Evolutionary conservation across 176 grass and related monocot species (phyloP).

Genomic region (Urochloa ruziziensis): DNA sequence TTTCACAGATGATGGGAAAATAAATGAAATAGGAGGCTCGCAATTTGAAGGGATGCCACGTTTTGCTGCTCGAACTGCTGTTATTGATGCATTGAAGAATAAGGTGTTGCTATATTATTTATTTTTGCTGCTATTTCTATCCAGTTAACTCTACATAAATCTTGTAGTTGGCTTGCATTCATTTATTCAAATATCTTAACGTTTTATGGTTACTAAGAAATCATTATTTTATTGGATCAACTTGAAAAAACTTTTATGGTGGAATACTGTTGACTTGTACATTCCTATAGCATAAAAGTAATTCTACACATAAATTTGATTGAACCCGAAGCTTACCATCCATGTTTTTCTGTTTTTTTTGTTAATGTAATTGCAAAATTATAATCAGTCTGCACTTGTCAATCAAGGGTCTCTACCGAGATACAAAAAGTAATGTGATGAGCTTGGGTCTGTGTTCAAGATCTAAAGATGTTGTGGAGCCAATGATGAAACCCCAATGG

Average conservation of each 20-base stretch:
- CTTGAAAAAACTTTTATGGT: background rate
- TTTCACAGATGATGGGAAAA: constrained; percentile 81
- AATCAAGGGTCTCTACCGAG: constrained; percentile 69
- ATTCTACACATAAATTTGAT: background rate
- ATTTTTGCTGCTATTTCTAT: background rate
- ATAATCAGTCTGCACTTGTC: constrained; percentile 18
- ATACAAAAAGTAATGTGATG: constrained; percentile 77
- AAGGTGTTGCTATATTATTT: constrained; percentile 45
- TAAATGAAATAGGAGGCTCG: constrained; percentile 68
- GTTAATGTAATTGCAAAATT: constrained; percentile 14
- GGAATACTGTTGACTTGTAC: background rate
- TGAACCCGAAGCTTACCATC: background rate
- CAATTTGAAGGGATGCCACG: constrained; percentile 79
- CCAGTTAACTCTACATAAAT: background rate
- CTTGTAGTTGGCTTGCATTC: background rate
- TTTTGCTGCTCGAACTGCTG: constrained; percentile 60
- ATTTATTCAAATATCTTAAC: background rate
- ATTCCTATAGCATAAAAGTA: background rate
- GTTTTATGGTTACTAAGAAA: background rate
- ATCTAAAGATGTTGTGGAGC: constrained; percentile 77
- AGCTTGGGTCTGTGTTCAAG: constrained; percentile 80
- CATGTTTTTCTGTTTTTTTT: constrained; percentile 11
- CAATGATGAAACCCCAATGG: constrained; percentile 85
- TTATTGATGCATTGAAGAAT: constrained; percentile 66
- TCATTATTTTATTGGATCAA: background rate